Evolutionary conservation across 179 eudicot genomes (phyloP).

Genomic region (Drosera spatulata): DNA sequence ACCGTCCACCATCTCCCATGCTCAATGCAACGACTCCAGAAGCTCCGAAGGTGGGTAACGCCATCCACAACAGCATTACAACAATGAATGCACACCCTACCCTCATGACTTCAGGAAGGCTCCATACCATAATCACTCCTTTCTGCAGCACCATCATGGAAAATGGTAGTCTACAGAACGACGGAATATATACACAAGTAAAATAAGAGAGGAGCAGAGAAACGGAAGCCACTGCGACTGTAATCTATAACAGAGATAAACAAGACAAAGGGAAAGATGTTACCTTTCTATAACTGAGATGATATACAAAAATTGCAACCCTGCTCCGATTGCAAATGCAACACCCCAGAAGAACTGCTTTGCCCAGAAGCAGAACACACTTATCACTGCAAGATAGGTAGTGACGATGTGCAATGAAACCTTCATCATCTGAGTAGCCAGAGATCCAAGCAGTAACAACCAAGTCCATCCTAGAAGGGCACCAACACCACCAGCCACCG

Average conservation of each 20-base stretch:
- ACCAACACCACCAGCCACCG: slow-evolving; percentile 82
- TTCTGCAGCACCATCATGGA: slow-evolving; percentile 91
- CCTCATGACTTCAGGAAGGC: slow-evolving; percentile 78
- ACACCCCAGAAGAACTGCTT: slow-evolving; percentile 82
- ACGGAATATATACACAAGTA: neutral
- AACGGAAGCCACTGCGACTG: too few species aligned
- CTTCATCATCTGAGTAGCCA: slow-evolving; percentile 80
- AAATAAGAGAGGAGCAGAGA: too few species aligned
- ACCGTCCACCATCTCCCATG: slow-evolving; percentile 74
- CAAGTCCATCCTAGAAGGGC: slow-evolving; percentile 80
- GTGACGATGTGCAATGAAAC: slow-evolving; percentile 76
- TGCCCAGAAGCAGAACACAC: slow-evolving; percentile 85
- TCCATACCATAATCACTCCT: slow-evolving; percentile 90
- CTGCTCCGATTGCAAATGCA: slow-evolving; percentile 77
- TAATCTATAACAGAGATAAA: neutral
- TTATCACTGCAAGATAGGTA: slow-evolving; percentile 88
- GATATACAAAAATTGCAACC: slow-evolving; percentile 82
- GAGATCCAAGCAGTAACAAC: slow-evolving; percentile 75
- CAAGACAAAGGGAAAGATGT: neutral
- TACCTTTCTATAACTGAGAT: slow-evolving; percentile 93
- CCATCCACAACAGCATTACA: slow-evolving; percentile 84
- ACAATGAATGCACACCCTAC: slow-evolving; percentile 64
- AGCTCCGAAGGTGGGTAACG: slow-evolving; percentile 90
- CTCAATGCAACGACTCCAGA: slow-evolving; percentile 96
- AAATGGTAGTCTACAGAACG: slow-evolving; percentile 56